Base-by-base conservation (phyloP, 2,329 filamentous ascomycete species). In the Colletotrichum orbiculare region DNA sequence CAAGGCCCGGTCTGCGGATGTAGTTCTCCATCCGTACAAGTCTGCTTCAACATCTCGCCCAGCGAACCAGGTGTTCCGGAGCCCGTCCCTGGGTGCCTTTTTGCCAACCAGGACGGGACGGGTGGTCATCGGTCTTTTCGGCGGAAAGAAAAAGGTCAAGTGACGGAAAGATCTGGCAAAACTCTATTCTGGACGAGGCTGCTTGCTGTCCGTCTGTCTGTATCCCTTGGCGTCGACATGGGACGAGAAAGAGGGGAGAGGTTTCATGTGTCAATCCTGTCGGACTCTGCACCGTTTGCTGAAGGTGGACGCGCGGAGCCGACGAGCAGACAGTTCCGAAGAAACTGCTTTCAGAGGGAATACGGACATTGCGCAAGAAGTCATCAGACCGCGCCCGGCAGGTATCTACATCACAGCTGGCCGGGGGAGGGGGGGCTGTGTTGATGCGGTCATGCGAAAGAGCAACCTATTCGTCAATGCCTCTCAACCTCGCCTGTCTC, bases 101-200 rank as follows among this genome's bases (percentile, higher is more conserved):
- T 39, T 35, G 34, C 37, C 43, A 54, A 37, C 38, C 15, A 49
- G 55, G 38, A 64, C 50, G 39, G 41, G 12, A 39, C 39, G 38
- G 57, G 57, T 43, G 39, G 35, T 42, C 25, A 25, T 25, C 25
- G 3, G 25, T 25, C 25, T 3, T 49, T 50, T 52, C 56, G 61
- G 61, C 56, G 61, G 7, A 46, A 60, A 15, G n/a, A 48, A 37
- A 15, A 5, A 37, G 57, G 58, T 65, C 62, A 65, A 65, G 17
- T 65, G 62, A 65, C 41, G 52, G 47, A 25, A 38, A 25, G 37
- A 17, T 52, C 57, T 46, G 48, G 61, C 17, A 65, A 25, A 56
- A 65, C 52, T 65, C 47, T 41, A 35, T 65, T 58, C 12, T 39
- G 37, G 62, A 25, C 37, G 58, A 65, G 57, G 62, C 62, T 65